Evolutionary conservation across 2,329 filamentous ascomycete genomes (phyloP).

Genomic region (Beauveria asiatica): DNA sequence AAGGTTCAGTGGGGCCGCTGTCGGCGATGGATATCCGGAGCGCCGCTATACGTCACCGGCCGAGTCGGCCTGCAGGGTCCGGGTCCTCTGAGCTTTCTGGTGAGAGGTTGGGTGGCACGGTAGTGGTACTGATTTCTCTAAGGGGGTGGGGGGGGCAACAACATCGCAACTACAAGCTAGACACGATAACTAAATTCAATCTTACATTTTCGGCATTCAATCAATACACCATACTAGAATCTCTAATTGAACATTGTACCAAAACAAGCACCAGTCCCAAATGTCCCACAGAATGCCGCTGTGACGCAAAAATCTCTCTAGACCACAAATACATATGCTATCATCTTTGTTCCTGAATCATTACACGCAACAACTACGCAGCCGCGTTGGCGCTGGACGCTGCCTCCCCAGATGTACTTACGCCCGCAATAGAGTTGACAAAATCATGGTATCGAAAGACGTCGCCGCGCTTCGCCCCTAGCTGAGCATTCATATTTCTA

Average conservation of each 20-base stretch:
- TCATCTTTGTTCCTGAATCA: background rate
- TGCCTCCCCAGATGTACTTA: conserved; percentile 32
- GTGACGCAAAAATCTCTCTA: too few species aligned
- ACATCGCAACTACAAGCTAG: background rate
- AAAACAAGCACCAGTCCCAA: background rate
- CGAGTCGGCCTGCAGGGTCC: background rate
- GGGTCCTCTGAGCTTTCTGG: background rate
- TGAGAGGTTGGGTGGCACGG: too few species aligned
- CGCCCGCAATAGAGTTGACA: conserved; percentile 59
- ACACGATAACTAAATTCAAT: background rate
- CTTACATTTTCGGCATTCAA: background rate
- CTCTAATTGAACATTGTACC: too few species aligned
- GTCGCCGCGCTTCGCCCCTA: conserved; percentile 61
- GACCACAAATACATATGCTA: background rate
- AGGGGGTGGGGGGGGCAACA: background rate
- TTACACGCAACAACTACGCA: conserved; percentile 1
- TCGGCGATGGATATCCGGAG: background rate
- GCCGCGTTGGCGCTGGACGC: conserved; percentile 23
- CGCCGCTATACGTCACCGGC: conserved; percentile 3
- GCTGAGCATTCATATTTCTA: conserved; percentile 44
- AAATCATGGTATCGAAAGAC: conserved; percentile 95
- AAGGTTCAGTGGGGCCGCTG: conserved; percentile 34
- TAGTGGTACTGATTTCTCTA: background rate
- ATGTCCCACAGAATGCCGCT: background rate
- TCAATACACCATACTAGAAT: background rate